Conservation (phyloP, 805 yeast species). For the Cyberlindnera maritima region DNA sequence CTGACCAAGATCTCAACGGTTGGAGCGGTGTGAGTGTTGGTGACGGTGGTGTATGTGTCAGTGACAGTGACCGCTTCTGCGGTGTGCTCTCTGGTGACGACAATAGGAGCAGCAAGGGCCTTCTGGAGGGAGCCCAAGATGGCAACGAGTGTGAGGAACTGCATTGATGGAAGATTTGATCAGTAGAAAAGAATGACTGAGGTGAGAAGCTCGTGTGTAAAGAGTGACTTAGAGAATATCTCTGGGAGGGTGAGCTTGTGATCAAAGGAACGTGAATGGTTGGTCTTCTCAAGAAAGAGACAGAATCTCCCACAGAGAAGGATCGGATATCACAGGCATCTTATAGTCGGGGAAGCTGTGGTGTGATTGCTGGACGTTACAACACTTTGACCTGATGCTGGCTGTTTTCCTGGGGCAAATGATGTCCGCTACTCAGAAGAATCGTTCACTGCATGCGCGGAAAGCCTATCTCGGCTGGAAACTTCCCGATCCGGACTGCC, state of each 20-base stretch:
- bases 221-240: slow-evolving; percentile 11
- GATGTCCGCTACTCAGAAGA: not conserved
- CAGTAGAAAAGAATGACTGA: slow-evolving; percentile 8
- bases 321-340: not conserved
- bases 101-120: slow-evolving; percentile 34
- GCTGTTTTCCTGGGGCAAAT: not conserved
- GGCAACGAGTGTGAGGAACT: slow-evolving; percentile 12
- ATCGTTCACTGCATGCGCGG: not conserved
- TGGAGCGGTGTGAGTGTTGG: slow-evolving; percentile 38
- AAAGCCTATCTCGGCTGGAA: not conserved
- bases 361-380: not conserved
- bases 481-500: slow-evolving; percentile 1
- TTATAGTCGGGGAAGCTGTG: not conserved
- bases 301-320: not conserved
- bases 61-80: slow-evolving; percentile 51
- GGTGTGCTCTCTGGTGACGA: slow-evolving; percentile 54
- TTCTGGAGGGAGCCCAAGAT: slow-evolving; percentile 16
- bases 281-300: not conserved
- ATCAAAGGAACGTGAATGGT: slow-evolving; percentile 1
- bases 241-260: slow-evolving; percentile 1
- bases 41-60: slow-evolving; percentile 38
- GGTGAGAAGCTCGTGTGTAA: slow-evolving; percentile 9
- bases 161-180: slow-evolving; percentile 9
- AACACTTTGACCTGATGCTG: slow-evolving; percentile 1
- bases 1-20: slow-evolving; percentile 38